Percentiles rank a stretch among this genome's conserved stretches.
These are phyloP conservation scores for Suillus subalutaceus DNA, from an alignment of 768 basidiomycete genomes.

Conservation along the genomic window DNA sequence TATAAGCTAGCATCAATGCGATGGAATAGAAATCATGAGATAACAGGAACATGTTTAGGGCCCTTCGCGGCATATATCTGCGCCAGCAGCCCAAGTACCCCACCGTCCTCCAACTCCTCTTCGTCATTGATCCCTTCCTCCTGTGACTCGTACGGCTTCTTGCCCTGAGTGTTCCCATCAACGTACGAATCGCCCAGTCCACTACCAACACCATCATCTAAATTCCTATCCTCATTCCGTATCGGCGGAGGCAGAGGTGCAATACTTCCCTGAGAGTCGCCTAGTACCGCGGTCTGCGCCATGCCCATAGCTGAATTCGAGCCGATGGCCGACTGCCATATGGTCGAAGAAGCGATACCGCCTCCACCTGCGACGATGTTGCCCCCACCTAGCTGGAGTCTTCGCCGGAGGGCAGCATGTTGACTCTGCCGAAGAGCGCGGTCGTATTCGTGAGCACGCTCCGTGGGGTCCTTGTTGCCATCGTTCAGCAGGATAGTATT, in stretches of 20 bases:
- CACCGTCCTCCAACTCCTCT: slow-evolving; percentile 72
- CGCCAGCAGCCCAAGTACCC: slow-evolving; percentile 82
- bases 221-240: slow-evolving; percentile 49
- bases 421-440: slow-evolving; percentile 74
- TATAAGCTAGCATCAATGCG: not conserved
- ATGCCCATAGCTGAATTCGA: slow-evolving; percentile 47
- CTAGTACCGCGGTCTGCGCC: slow-evolving; percentile 73
- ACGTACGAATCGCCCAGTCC: slow-evolving; percentile 75
- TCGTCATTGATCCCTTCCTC: slow-evolving; percentile 61
- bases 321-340: slow-evolving; percentile 46
- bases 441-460: slow-evolving; percentile 75
- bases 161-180: slow-evolving; percentile 55
- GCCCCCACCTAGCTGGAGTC: slow-evolving; percentile 31
- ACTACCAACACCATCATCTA: slow-evolving; percentile 61
- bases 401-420: slow-evolving; percentile 48
- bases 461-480: slow-evolving; percentile 42
- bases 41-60: slow-evolving; percentile 49
- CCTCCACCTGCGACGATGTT: slow-evolving; percentile 44
- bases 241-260: slow-evolving; percentile 23
- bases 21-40: slow-evolving; percentile 27
- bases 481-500: slow-evolving; percentile 32
- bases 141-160: slow-evolving; percentile 39
- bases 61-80: slow-evolving; percentile 78
- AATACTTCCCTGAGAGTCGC: slow-evolving; percentile 72
- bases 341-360: slow-evolving; percentile 50